A percentile compares a stretch with the other conserved stretches of the same genome.
These are phyloP conservation scores for Corymbia citriodora DNA, from an alignment of 441 rosid genomes.

Conservation along the genomic window DNA sequence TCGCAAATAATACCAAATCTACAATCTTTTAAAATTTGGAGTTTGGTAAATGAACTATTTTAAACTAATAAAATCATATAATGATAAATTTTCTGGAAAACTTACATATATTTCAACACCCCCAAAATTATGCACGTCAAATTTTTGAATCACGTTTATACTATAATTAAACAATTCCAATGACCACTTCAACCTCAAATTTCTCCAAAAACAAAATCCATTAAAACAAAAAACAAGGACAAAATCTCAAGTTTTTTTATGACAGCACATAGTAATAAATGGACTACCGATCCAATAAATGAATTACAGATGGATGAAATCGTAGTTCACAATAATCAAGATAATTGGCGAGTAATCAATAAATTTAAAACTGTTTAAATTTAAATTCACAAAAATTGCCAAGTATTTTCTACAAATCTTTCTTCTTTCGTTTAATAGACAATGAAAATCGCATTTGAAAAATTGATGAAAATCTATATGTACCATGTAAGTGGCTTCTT, in stretches of 20 bases:
- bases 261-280: neutral
- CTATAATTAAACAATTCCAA: neutral
- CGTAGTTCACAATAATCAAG: neutral
- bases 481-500: neutral
- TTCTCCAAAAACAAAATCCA: neutral
- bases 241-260: neutral
- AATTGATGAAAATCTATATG: neutral
- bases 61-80: neutral
- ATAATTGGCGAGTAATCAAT: neutral
- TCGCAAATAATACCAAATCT: too few species aligned
- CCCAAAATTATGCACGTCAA: neutral
- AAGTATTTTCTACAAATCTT: neutral
- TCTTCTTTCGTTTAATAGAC: neutral
- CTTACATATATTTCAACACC: neutral
- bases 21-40: neutral
- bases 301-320: neutral
- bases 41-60: neutral
- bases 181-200: neutral
- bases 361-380: neutral
- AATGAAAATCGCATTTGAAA: neutral
- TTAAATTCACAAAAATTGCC: neutral
- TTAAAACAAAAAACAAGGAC: neutral
- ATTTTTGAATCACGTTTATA: neutral
- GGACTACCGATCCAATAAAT: neutral
- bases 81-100: neutral